These are phyloP conservation scores for Fraxinus greggii DNA, from an alignment of 305 asterid genomes.

Conservation along the genomic window DNA sequence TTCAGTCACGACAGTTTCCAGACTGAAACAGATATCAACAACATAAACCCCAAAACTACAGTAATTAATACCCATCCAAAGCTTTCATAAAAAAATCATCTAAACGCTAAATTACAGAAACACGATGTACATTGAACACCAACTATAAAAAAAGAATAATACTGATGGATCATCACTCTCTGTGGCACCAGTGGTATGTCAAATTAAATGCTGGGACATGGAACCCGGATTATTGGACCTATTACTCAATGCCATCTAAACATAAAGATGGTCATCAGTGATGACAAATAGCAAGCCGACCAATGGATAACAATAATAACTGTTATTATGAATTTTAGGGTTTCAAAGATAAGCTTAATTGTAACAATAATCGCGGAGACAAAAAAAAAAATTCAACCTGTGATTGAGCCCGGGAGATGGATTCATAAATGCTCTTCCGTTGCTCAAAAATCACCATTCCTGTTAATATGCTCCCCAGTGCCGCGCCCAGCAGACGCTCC, in stretches of 20 bases:
- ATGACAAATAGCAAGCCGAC: neutral
- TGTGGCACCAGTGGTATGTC: neutral
- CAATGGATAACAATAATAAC: neutral
- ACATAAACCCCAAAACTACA: neutral
- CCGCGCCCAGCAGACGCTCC: conserved; percentile 76
- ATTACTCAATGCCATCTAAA: neutral
- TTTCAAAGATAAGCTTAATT: neutral
- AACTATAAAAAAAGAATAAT: neutral
- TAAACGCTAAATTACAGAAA: neutral
- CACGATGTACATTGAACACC: neutral
- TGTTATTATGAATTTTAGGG: conserved; percentile 26
- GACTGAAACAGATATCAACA: neutral
- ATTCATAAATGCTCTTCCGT: conserved; percentile 35
- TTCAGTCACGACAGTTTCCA: neutral
- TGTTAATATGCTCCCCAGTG: conserved; percentile 43
- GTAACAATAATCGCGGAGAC: neutral
- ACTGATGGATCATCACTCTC: neutral
- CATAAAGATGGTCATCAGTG: too few species aligned
- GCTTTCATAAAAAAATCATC: neutral
- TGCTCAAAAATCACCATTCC: conserved; percentile 41
- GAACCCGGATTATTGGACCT: neutral
- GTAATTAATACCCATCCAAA: neutral
- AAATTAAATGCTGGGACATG: neutral
- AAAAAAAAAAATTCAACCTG: conserved; percentile 20
- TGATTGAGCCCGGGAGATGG: conserved; percentile 50